Base-by-base conservation (phyloP, 768 basidiomycete genomes). In the Termitomyces titanicus region DNA sequence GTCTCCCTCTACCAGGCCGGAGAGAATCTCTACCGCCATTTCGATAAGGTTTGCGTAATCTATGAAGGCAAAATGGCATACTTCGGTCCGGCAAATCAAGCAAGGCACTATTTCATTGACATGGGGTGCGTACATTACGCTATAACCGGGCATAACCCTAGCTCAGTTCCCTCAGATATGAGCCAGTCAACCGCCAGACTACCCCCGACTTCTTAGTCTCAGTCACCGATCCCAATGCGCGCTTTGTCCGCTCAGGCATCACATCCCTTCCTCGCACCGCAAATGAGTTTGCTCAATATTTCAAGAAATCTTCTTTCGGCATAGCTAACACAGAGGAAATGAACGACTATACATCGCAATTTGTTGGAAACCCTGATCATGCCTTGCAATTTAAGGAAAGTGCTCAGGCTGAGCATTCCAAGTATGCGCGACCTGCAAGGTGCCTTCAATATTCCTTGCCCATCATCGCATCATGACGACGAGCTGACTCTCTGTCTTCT, bases 1-100 rank as follows among this genome's bases (percentile, higher is more conserved):
- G 88, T 89, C n/a, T 86, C 89, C 0, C 81, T 94, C 35, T 93
- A 94, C 69, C 92, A n/a, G n/a, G n/a, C n/a, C n/a, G n/a, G n/a
- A n/a, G n/a, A n/a, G n/a, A n/a, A n/a, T n/a, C n/a, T n/a, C n/a
- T n/a, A n/a, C n/a, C n/a, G n/a, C n/a, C n/a, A n/a, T n/a, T n/a
- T n/a, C n/a, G n/a, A n/a, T n/a, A n/a, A n/a, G n/a, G n/a, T n/a
- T n/a, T n/a, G n/a, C n/a, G n/a, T n/a, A n/a, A n/a, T n/a, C n/a
- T n/a, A 86, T 69, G 86, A 86, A 55, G 88, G 89, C 3, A 72
- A 76, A 34, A 85, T 87, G 78, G 83, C 82, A 24, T 94, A 86
- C 72, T 92, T 81, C 53, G 92, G 92, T 2, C 81, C 81, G 5
- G 82, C 84, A 2, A 69, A 77, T 43, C 70, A 79, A 55, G 92